Evolutionary conservation across 139 green algal species (phyloP).

Genomic region (Picochlorum sp.): DNA sequence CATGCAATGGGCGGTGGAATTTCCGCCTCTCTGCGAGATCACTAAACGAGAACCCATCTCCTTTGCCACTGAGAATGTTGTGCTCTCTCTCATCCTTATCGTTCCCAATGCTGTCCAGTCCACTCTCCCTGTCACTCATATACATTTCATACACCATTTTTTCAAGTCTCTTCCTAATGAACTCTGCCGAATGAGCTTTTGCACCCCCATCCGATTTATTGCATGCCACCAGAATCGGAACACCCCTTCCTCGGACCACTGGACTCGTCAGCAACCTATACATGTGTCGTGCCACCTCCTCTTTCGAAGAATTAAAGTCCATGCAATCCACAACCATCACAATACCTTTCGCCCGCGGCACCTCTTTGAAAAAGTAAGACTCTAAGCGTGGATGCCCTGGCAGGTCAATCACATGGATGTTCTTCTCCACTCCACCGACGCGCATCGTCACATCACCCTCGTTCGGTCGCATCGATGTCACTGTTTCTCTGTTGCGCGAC

Average conservation of each 20-base stretch:
- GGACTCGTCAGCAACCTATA: conserved; percentile 50
- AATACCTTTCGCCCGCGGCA: conserved; percentile 47
- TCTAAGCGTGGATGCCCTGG: conserved; percentile 73
- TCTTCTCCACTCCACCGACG: conserved; percentile 21
- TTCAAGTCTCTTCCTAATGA: conserved; percentile 79
- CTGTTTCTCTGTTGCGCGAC: conserved; percentile 52
- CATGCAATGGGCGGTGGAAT: not conserved
- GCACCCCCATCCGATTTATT: conserved; percentile 85
- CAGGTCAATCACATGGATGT: conserved; percentile 66
- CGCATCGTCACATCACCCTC: conserved; percentile 14
- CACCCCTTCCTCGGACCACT: conserved; percentile 29
- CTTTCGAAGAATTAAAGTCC: conserved; percentile 67
- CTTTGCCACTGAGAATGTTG: not conserved
- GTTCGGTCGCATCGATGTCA: conserved; percentile 65
- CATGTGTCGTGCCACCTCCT: conserved; percentile 42
- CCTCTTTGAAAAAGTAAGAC: conserved; percentile 41
- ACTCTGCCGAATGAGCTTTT: conserved; percentile 79
- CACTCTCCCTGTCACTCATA: not conserved
- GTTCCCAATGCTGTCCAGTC: not conserved
- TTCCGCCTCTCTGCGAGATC: conserved; percentile 1
- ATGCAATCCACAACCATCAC: conserved; percentile 79
- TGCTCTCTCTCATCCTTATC: conserved; percentile 1
- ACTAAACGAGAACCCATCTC: not conserved
- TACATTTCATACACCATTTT: conserved; percentile 61
- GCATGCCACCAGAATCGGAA: conserved; percentile 82